A percentile compares a stretch with the other conserved stretches of the same genome.
Conservation (phyloP, 768 basidiomycete species). For the Coprinellus micaceus region DNA sequence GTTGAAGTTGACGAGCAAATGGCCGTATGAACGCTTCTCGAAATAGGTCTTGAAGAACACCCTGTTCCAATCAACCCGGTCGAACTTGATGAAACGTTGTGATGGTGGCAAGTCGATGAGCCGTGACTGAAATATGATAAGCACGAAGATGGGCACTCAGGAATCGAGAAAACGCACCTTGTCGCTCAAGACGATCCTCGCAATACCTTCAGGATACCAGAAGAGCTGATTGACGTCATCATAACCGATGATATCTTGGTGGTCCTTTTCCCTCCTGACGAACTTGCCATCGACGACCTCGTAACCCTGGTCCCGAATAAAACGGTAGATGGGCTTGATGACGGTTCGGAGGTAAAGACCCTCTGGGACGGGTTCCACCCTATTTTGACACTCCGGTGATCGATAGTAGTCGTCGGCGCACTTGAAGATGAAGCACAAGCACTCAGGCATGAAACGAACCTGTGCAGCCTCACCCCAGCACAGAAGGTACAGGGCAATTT, state of each 20-base stretch:
- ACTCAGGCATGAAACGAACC: slow-evolving; percentile 94
- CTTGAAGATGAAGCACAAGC: slow-evolving; percentile 99
- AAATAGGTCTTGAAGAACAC: slow-evolving; percentile 99
- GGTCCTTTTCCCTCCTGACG: slow-evolving; percentile 88
- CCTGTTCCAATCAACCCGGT: slow-evolving; percentile 92
- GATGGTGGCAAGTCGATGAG: slow-evolving; percentile 88
- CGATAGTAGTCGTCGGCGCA: slow-evolving; percentile 99
- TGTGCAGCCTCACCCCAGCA: slow-evolving; percentile 99
- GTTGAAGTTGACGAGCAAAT: slow-evolving; percentile 98
- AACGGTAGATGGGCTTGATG: slow-evolving; percentile 91
- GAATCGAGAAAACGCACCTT: slow-evolving; percentile 51
- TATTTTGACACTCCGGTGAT: slow-evolving; percentile 93
- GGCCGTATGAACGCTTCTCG: slow-evolving; percentile 94
- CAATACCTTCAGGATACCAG: slow-evolving; percentile 99
- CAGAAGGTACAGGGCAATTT: slow-evolving; percentile 91
- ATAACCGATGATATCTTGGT: slow-evolving; percentile 93
- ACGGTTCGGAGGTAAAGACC: slow-evolving; percentile 91
- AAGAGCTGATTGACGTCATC: slow-evolving; percentile 99
- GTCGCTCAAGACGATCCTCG: slow-evolving; percentile 82
- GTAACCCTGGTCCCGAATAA: slow-evolving; percentile 96
- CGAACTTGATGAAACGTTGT: slow-evolving; percentile 95
- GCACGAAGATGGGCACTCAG: neutral
- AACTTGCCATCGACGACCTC: slow-evolving; percentile 95
- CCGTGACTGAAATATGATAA: slow-evolving; percentile 54
- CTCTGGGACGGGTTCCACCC: slow-evolving; percentile 88